phyloP scores from a whole-genome alignment of 106 monocot species.

The Acanthochlamys bracteata region DNA sequence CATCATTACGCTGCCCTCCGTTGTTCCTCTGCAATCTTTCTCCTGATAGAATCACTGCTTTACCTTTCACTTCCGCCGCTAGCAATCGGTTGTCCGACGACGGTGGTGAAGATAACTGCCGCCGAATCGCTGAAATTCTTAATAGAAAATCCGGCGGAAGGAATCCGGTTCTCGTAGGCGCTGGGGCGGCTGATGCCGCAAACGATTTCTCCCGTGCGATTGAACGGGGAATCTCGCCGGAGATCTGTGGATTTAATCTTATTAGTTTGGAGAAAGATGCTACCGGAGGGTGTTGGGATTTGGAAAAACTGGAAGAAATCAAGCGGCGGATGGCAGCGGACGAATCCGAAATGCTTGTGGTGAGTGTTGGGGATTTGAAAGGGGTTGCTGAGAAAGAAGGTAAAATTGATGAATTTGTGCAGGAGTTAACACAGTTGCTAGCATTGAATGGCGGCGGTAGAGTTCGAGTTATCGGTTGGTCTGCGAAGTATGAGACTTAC shows the following conservation, averaged over 20 bases:
- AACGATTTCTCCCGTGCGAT: constrained; percentile 29
- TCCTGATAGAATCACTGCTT: constrained; percentile 8
- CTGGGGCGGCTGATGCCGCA: constrained; percentile 45
- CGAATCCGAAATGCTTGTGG: constrained; percentile 16
- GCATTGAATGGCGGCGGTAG: constrained; percentile 11
- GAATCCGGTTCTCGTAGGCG: constrained; percentile 61
- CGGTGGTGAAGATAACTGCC: constrained; percentile 35
- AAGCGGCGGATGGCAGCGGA: background rate
- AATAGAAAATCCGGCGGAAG: constrained; percentile 2
- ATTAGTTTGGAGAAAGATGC: constrained; percentile 20
- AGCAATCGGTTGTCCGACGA: constrained; percentile 1
- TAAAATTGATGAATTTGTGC: constrained; percentile 23
- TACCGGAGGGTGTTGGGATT: background rate
- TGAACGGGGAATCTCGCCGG: constrained; percentile 22
- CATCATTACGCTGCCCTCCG: constrained; percentile 37
- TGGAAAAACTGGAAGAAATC: constrained; percentile 16
- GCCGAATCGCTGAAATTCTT: constrained; percentile 48
- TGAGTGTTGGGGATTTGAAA: constrained; percentile 63
- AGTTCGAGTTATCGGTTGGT: constrained; percentile 69
- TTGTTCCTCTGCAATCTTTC: constrained; percentile 36
- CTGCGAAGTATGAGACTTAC: constrained; percentile 55
- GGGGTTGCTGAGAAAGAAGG: constrained; percentile 27
- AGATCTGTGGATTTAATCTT: constrained; percentile 23
- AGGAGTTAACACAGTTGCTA: constrained; percentile 40
- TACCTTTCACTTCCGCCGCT: constrained; percentile 2